Evolutionary conservation across 345 rosid genomes (phyloP).

Genomic region (Corchorus olitorius): DNA sequence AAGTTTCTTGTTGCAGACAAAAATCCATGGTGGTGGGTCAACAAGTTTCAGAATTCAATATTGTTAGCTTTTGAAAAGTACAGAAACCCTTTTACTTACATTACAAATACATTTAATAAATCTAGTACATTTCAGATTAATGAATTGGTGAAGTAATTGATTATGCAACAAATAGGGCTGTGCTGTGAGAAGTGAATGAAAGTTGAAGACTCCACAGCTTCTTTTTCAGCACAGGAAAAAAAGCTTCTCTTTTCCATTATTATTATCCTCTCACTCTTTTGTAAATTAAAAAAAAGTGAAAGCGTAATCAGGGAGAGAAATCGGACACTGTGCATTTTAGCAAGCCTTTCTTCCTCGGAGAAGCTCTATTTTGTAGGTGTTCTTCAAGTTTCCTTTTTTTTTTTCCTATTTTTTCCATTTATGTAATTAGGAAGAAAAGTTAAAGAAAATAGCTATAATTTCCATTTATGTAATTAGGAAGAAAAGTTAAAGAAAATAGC

Average conservation of each 20-base stretch:
- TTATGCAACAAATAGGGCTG: conserved; percentile 17
- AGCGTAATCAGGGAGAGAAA: no score
- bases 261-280: conserved; percentile 25
- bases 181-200: conserved; percentile 10
- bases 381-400: no score
- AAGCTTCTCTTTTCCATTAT: conserved; percentile 46
- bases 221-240: conserved; percentile 36
- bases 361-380: no score
- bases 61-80: conserved; percentile 1
- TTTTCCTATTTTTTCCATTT: no score
- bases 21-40: conserved; percentile 44
- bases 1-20: conserved; percentile 62
- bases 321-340: no score
- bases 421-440: no score
- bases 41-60: conserved; percentile 39
- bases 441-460: no score
- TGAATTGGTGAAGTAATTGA: neutral
- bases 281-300: no score
- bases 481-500: no score
- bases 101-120: neutral
- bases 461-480: no score
- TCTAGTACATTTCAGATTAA: neutral
- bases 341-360: no score
- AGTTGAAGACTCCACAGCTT: conserved; percentile 26
- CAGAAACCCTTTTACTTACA: neutral